A percentile compares a stretch with the other conserved stretches of the same genome.
phyloP scores from a whole-genome alignment of 176 grass and related monocot species.

The Guadua angustifolia region DNA sequence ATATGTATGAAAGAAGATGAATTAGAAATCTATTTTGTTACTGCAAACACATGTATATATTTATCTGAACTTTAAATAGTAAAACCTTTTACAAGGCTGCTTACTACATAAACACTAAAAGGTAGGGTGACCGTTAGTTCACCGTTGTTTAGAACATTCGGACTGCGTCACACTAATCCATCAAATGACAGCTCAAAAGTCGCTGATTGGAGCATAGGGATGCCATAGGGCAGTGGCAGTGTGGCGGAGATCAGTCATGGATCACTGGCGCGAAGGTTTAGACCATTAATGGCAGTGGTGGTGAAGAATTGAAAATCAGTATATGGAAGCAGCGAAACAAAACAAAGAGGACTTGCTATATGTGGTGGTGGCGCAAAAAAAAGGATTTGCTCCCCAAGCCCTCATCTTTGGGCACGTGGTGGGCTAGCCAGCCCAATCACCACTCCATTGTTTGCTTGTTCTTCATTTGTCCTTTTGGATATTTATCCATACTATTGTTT shows the following conservation, averaged over 20 bases:
- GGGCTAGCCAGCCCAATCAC: not conserved
- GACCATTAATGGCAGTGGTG: not conserved
- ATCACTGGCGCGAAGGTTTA: not conserved
- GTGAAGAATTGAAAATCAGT: not conserved
- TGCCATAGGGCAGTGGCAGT: too few species aligned
- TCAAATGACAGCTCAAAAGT: not conserved
- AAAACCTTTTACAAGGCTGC: too few species aligned
- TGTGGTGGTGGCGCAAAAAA: not conserved
- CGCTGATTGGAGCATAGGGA: not conserved
- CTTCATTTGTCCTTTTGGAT: not conserved
- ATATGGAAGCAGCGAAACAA: not conserved
- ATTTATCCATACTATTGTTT: not conserved
- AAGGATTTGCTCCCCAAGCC: not conserved
- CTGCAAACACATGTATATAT: too few species aligned
- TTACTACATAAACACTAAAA: too few species aligned
- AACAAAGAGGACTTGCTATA: not conserved
- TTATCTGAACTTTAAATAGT: too few species aligned
- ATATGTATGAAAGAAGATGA: too few species aligned
- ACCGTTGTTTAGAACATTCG: too few species aligned
- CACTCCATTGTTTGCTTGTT: not conserved
- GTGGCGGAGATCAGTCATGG: not conserved
- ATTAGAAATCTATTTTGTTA: too few species aligned
- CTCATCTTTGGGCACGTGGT: not conserved
- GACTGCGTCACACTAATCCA: too few species aligned
- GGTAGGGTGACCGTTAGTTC: too few species aligned